Evolutionary conservation across 495 filamentous ascomycete species (phyloP), one percentile per base, ranked within the genome.

Genomic region (Penicillium antarcticum): DNA sequence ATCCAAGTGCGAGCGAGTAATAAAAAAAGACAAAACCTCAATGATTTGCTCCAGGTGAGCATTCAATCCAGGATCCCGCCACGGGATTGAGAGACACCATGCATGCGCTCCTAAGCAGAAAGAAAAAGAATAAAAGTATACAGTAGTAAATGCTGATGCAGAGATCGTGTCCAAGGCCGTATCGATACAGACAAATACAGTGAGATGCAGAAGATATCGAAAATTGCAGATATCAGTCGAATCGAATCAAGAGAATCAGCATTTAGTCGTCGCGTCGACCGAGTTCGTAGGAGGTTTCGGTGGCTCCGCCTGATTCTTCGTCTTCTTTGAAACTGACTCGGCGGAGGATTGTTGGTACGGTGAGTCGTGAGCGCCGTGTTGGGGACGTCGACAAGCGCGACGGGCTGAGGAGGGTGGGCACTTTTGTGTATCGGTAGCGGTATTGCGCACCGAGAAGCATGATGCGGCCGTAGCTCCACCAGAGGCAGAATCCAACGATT

Each of bases 401-500:
- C 2, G 60, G 41, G 53, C 45, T 45, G 58, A 67, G 43, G 56
- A 67, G 57, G 8, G 58, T 36, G 6, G 71, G 65, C 1, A 73
- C 38, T 51, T 71, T 71, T 26, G 66, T 42, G 60, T 75, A 74
- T 19, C 70, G 68, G 56, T 71, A 72, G 44, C 74, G 74, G 42
- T 74, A 75, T 46, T 71, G 67, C 14, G 69, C 56, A 34, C 76
- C 70, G 16, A 78, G 53, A n/a, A 75, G 65, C 42, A 79, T 61
- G 29, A 81, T 56, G 10, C 75, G 72, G 1, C 73, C 74, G 48
- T 80, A 81, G 10, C 68, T 62, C 74, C 77, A 80, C 78, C 81
- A 89, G 33, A 83, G 63, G 46, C 67, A 66, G 35, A 79, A 70
- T 21, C 83, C 78, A 9, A 86, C 75, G 35, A 80, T 57, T 40